phyloP scores from a whole-genome alignment of 176 grass and related monocot species.

The Areca catechu region DNA sequence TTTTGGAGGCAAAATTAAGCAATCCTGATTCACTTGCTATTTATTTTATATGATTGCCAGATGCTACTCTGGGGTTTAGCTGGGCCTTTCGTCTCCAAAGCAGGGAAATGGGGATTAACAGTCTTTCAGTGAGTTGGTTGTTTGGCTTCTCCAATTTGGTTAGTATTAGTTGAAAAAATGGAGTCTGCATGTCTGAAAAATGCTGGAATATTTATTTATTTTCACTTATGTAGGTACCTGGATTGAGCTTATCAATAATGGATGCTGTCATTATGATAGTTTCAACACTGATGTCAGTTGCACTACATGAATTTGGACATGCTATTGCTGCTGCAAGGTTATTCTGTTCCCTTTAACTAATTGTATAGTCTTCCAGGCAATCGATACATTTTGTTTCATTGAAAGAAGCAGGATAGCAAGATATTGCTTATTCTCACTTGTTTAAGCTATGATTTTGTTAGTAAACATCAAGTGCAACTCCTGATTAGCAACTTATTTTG shows the following conservation, averaged over 20 bases:
- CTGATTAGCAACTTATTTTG: too few species aligned
- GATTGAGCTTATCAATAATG: conserved; percentile 43
- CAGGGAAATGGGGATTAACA: conserved; percentile 36
- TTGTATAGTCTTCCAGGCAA: not conserved
- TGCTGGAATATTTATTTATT: not conserved
- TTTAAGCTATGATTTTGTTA: too few species aligned
- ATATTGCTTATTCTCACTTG: too few species aligned
- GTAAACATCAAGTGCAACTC: too few species aligned
- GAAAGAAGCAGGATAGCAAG: too few species aligned
- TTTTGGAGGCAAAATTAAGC: not conserved
- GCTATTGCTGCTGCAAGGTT: conserved; percentile 86
- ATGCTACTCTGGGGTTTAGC: conserved; percentile 50
- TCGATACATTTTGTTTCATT: too few species aligned
- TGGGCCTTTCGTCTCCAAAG: conserved; percentile 26
- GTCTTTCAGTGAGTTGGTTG: conserved; percentile 41
- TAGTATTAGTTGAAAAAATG: conserved; percentile 8
- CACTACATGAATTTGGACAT: conserved; percentile 95
- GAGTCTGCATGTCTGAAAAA: not conserved
- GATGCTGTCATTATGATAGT: conserved; percentile 40
- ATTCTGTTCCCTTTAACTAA: conserved; percentile 14
- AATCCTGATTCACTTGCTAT: conserved; percentile 7
- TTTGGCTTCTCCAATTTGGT: conserved; percentile 11
- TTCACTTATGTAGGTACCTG: conserved; percentile 34
- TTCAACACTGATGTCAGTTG: too few species aligned
- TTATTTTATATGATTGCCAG: conserved; percentile 25